Conservation (phyloP, 1,284 basidiomycete species). For the Schizophyllum commune region DNA sequence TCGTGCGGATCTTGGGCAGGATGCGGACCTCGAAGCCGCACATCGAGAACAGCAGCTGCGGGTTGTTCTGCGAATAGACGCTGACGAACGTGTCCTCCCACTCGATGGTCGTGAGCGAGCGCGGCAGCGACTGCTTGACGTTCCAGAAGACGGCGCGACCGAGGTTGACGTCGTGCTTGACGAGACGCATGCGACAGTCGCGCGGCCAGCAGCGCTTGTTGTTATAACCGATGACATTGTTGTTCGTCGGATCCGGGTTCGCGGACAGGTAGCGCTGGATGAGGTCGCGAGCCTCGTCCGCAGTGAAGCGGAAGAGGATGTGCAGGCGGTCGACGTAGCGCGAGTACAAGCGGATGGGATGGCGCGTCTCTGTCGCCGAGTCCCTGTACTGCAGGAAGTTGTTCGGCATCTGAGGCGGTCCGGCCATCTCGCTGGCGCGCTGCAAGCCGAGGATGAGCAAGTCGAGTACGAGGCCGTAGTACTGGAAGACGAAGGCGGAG, state of each 20-base stretch:
- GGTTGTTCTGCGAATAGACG: conserved; percentile 97
- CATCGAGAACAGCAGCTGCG: conserved; percentile 97
- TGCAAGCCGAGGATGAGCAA: conserved; percentile 90
- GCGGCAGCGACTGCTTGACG: conserved; percentile 93
- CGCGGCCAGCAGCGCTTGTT: conserved; percentile 99
- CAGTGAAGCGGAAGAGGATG: conserved; percentile 96
- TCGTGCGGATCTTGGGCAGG: conserved; percentile 89
- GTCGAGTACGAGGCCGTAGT: conserved; percentile 88
- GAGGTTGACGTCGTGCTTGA: conserved; percentile 99
- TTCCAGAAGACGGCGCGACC: conserved; percentile 99
- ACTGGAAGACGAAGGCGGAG: conserved; percentile 96
- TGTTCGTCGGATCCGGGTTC: conserved; percentile 97
- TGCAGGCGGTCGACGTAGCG: conserved; percentile 92
- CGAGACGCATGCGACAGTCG: conserved; percentile 97
- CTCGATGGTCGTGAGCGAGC: conserved; percentile 96
- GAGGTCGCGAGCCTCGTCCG: conserved; percentile 94
- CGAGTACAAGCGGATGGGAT: conserved; percentile 92
- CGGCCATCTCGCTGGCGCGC: conserved; percentile 94
- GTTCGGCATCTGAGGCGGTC: conserved; percentile 91
- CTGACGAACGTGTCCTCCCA: conserved; percentile 98
- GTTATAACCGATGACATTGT: conserved; percentile 98
- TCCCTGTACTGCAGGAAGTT: conserved; percentile 96
- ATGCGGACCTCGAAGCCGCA: conserved; percentile 97
- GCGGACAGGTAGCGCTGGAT: conserved; percentile 97
- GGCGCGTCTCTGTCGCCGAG: conserved; percentile 86